Percentiles rank a stretch among this genome's conserved stretches.
These are phyloP conservation scores for Ambrosiella beaveri DNA, from an alignment of 2,329 filamentous ascomycete species.

Conservation along the genomic window DNA sequence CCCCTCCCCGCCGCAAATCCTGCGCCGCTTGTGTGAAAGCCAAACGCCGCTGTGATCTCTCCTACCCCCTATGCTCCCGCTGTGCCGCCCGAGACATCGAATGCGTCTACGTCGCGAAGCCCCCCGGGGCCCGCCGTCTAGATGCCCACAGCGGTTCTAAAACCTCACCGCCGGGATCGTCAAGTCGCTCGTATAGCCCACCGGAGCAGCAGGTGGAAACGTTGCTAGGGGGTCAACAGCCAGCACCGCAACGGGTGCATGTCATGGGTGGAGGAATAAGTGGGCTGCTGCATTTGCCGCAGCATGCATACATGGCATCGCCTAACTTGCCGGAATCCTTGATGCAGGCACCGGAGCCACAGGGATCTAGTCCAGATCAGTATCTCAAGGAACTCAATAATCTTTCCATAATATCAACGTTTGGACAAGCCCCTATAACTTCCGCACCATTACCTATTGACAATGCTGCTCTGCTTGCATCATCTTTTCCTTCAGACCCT, in stretches of 20 bases:
- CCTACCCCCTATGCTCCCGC: constrained; percentile 32
- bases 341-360: not conserved
- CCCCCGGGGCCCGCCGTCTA: not conserved
- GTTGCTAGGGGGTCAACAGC: not conserved
- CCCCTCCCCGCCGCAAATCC: constrained; percentile 34
- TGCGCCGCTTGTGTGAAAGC: constrained; percentile 38
- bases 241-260: not conserved
- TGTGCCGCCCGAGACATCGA: constrained; percentile 30
- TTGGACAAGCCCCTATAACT: not conserved
- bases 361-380: not conserved
- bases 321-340: not conserved
- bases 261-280: not conserved
- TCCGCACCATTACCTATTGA: not conserved
- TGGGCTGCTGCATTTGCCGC: not conserved
- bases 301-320: not conserved
- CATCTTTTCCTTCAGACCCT: not conserved
- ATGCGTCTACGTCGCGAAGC: constrained; percentile 27
- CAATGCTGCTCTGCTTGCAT: not conserved
- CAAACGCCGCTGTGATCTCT: constrained; percentile 39
- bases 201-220: not conserved
- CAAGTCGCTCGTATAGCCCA: no score
- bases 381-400: not conserved
- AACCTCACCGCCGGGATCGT: no score
- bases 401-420: not conserved
- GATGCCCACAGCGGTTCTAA: no score